Conservation (phyloP, 495 filamentous ascomycete species). For the Geoglossum glabrum region DNA sequence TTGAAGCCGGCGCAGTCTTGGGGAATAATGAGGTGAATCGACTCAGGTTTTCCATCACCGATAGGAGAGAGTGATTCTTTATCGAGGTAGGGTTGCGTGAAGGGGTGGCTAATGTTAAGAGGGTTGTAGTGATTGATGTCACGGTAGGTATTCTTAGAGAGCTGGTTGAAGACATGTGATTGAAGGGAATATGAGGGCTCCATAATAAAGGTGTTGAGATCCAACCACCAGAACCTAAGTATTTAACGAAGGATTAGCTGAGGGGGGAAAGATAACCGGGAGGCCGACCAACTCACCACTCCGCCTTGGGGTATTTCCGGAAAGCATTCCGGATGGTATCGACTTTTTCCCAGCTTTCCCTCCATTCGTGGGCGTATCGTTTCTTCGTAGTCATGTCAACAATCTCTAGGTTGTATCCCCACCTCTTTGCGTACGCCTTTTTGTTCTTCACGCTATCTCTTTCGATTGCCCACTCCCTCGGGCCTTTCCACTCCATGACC, state of each 20-base stretch:
- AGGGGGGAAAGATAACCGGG: neutral
- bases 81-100: conserved; percentile 53
- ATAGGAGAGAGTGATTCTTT: conserved; percentile 42
- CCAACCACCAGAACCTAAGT: conserved; percentile 94
- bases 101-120: conserved; percentile 76
- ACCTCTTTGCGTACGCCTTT: conserved; percentile 59
- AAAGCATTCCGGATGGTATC: conserved; percentile 83
- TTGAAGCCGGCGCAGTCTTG: conserved; percentile 97
- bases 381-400: conserved; percentile 98
- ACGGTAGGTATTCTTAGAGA: conserved; percentile 62
- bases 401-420: conserved; percentile 92
- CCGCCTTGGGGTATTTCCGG: conserved; percentile 81
- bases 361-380: conserved; percentile 95
- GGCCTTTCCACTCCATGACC: conserved; percentile 98
- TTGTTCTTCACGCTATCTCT: conserved; percentile 92
- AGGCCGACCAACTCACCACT: conserved; percentile 46
- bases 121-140: conserved; percentile 96
- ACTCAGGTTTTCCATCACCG: conserved; percentile 52
- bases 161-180: conserved; percentile 66
- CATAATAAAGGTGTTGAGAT: conserved; percentile 97
- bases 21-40: conserved; percentile 70
- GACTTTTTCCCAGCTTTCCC: conserved; percentile 98
- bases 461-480: conserved; percentile 95
- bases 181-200: conserved; percentile 83
- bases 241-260: neutral